Base-by-base conservation (phyloP, 2,329 filamentous ascomycete genomes). In the Beauveria caledonica region DNA sequence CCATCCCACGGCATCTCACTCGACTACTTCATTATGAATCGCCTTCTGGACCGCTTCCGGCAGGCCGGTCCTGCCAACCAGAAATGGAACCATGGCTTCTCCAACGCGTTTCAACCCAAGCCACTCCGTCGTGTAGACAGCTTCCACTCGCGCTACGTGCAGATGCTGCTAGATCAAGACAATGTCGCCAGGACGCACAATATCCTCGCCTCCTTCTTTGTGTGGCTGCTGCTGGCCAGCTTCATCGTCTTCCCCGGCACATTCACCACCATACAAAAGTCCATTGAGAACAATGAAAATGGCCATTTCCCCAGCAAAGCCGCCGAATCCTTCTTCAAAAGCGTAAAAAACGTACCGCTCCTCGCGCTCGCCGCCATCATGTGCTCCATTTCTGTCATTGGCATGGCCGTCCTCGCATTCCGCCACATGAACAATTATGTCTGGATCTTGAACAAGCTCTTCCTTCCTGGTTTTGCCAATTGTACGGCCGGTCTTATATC, bases 171-270 rank as follows among this genome's bases (percentile, higher is more conserved):
- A 25, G 70, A 73, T 40, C 70, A 78, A n/a, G 76, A 80, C 63
- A 65, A 69, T 42, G 78, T 82, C 51, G 73, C 77, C 2, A 71
- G 70, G 7, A 53, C 72, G 10, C 77, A 81, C 70, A 82, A 78
- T 68, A 72, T 81, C 57, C 69, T 79, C 21, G 76, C 76, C 53
- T 63, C 69, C 33, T 65, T 66, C 58, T 69, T 68, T 60, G 68
- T 70, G 48, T 83, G 76, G 78, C 71, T 80, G 50, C 72, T 83
- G 3, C 74, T 83, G 1, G 77, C 77, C 0, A 80, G 80, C 29
- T 83, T 81, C 70, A 71, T 83, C 17, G 72, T 82, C 46, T 75
- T 81, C 40, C 79, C 80, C 0, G 79, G 77, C 6, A 81, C 78
- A 0, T 83, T 82, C 65, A 80, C 76, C 42, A 76, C 71, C 36